Evolutionary conservation across 768 basidiomycete genomes (phyloP), one percentile per base, ranked within the genome.

Genomic region (Kwoniella botswanensis): DNA sequence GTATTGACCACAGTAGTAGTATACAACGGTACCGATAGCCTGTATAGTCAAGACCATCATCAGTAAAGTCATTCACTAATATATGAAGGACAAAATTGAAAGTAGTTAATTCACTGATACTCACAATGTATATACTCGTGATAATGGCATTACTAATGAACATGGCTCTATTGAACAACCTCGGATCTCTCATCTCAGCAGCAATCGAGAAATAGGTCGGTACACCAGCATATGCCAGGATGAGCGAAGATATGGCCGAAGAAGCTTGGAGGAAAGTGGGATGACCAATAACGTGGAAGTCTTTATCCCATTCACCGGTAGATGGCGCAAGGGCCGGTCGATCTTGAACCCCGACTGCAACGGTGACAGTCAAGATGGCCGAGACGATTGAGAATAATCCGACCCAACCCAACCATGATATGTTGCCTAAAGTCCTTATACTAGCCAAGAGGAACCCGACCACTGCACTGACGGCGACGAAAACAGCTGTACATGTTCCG

Each of bases 401-500:
- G 58, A 71, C 71, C 80, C 78, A 79, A 15, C 79, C 80, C 54
- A 84, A 65, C 74, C 74, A 82, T 4, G 78, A 78, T n/a, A 84
- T 77, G 15, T 73, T 69, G 52, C 77, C 80, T 62, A 84, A 74
- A 0, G 83, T 82, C n/a, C 74, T 79, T 21, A 82, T 71, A 15
- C 76, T 72, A 6, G 81, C 72, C 52, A 81, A 41, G 55, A 74
- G 61, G 66, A 72, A 70, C 42, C 66, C 69, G 22, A 79, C 62
- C 74, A 83, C 53, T 3, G 79, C 75, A 18, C 73, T 76, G 57
- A 84, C 77, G 3, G 72, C 81, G 13, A 82, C 82, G 11, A 80
- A 85, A 29, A 80, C 82, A 60, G 81, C 82, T 9, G 83, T 84
- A 70, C 84, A 85, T 6, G 83, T 80, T 7, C 75, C 82, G 70